A percentile compares a stretch with the other conserved stretches of the same genome.
Conservation (phyloP, 2,329 filamentous ascomycete species). For the Exophiala aquamarina region DNA sequence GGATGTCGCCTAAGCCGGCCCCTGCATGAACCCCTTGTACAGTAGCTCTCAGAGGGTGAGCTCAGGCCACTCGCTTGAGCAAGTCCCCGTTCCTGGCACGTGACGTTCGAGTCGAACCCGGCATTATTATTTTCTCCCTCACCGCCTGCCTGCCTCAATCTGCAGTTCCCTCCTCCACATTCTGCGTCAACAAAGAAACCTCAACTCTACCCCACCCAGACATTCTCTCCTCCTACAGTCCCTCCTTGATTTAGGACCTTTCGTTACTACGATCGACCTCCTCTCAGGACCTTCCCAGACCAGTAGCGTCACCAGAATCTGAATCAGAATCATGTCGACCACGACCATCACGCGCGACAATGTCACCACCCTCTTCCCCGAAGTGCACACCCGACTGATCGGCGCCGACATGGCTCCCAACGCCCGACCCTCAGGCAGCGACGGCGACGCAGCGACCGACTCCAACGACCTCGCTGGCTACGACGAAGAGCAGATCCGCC, state of each 20-base stretch:
- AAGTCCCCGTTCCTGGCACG: constrained; percentile 1
- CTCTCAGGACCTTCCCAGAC: no score
- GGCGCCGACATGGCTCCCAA: constrained; percentile 52
- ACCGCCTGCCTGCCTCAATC: no score
- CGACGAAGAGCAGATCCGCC: constrained; percentile 93
- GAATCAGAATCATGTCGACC: constrained; percentile 28
- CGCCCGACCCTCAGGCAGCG: constrained; percentile 55
- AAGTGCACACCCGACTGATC: constrained; percentile 60
- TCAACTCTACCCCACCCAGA: no score
- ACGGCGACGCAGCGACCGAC: constrained; percentile 34
- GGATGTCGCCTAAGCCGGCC: no score
- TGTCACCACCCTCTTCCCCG: constrained; percentile 84
- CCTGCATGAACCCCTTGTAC: no score
- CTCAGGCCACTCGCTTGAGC: no score
- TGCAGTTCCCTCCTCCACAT: not conserved
- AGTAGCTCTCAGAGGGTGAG: not conserved
- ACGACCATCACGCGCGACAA: constrained; percentile 75
- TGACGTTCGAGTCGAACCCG: not conserved
- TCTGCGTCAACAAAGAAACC: no score
- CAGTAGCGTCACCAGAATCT: no score
- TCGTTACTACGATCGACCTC: no score
- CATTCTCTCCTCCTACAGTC: not conserved
- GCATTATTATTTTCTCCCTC: no score
- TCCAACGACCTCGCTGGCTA: constrained; percentile 75
- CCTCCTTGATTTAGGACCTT: no score